Evolutionary conservation across 2,329 filamentous ascomycete species (phyloP).

Genomic region (Cladophialophora psammophila): DNA sequence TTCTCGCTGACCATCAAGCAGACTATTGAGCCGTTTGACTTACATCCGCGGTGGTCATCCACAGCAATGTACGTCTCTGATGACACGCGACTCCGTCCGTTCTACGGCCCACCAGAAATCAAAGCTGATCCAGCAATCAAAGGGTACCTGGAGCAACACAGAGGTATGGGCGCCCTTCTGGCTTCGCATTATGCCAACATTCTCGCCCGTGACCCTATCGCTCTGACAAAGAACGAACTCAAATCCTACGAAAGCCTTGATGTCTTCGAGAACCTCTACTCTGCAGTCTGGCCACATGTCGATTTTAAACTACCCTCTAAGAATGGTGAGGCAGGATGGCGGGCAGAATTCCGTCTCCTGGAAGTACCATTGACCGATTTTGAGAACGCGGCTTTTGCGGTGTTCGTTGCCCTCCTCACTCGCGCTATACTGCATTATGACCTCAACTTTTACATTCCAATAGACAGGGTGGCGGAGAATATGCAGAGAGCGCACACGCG

Average conservation of each 20-base stretch:
- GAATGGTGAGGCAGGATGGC: constrained; percentile 91
- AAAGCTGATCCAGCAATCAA: constrained; percentile 69
- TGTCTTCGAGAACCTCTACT: constrained; percentile 95
- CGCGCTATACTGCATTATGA: constrained; percentile 91
- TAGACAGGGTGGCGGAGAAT: constrained; percentile 85
- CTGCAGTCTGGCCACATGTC: constrained; percentile 99
- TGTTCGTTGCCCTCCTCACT: constrained; percentile 95
- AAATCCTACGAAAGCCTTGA: constrained; percentile 85
- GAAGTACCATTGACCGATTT: constrained; percentile 98
- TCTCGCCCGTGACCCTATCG: constrained; percentile 96
- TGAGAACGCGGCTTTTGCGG: constrained; percentile 93
- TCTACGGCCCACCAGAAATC: constrained; percentile 64
- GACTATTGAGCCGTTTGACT: constrained; percentile 81
- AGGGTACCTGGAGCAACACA: constrained; percentile 73
- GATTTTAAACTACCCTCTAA: constrained; percentile 92
- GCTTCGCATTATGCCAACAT: constrained; percentile 96
- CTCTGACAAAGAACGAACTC: constrained; percentile 90
- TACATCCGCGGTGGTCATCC: constrained; percentile 79
- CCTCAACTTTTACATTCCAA: constrained; percentile 94
- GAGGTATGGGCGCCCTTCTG: constrained; percentile 91
- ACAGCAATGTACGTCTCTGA: constrained; percentile 83
- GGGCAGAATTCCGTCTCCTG: constrained; percentile 96
- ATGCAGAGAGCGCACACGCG: constrained; percentile 92
- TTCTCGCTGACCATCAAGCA: constrained; percentile 78
- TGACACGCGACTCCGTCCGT: constrained; percentile 79